Evolutionary conservation across 176 grass and related monocot genomes (phyloP), one percentile per base, ranked within the genome.

Genomic region (Eremochloa ophiuroides): DNA sequence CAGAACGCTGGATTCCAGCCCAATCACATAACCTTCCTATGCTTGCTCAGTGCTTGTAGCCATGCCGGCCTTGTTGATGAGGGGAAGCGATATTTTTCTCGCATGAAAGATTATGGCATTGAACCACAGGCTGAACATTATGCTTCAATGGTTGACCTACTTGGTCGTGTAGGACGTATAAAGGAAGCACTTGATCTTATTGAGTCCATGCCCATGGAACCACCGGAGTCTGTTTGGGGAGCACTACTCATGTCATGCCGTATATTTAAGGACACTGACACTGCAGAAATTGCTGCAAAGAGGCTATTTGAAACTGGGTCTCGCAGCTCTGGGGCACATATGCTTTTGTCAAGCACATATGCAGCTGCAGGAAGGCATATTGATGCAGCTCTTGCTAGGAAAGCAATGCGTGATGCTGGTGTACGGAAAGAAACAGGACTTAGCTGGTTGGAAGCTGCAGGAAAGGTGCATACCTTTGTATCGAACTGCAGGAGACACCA

Each of bases 381-480:
- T 10, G 96, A 98, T 44, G 93, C 96, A 3, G 96, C 96, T 72
- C 86, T 85, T 56, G 88, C 76, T 33, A 83, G 96, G 73, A 95
- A 95, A 84, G 90, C 90, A 31, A 98, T 98, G 96, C 90, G 96
- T 27, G 96, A 98, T 74, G 87, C 85, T 8, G 96, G 96, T 42
- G 66, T 98, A 72, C 85, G 47, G 61, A 98, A 98, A 83, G 96
- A 98, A 61, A 91, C 88, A 14, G 92, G 95, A 26, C 86, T 98
- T 72, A 93, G 96, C 72, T 98, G 96, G 96, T 76, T 95, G 37
- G 96, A 98, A 83, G 77, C 88, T 46, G 76, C 86, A 64, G 96
- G 93, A 27, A 62, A 83, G 83, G 86, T 98, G 58, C 93, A 98
- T 86, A 91, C 92, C 46, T 98, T 98, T 59, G 93, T 82, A 3